A percentile compares a stretch with the other conserved stretches of the same genome.
phyloP scores from a whole-genome alignment of 2,329 filamentous ascomycete genomes.

The Curvularia sp. region DNA sequence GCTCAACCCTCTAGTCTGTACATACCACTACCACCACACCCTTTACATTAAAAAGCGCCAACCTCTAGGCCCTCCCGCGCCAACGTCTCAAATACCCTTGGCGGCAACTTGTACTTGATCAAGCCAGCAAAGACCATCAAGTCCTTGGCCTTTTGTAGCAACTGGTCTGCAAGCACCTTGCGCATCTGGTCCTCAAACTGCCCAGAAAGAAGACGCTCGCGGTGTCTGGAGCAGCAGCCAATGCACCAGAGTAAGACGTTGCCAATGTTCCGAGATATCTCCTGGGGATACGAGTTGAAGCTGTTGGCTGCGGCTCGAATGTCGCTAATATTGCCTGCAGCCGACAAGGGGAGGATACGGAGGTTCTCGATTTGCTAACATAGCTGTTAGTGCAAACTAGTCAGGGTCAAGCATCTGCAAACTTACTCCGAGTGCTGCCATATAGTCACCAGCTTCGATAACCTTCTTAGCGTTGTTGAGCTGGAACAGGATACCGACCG shows the following conservation, averaged over 20 bases:
- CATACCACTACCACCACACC: neutral
- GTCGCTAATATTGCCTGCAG: slow-evolving; percentile 74
- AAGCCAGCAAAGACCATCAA: slow-evolving; percentile 93
- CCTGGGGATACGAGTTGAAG: slow-evolving; percentile 78
- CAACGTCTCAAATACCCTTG: slow-evolving; percentile 85
- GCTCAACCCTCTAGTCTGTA: too few species aligned
- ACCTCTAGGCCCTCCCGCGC: slow-evolving; percentile 70
- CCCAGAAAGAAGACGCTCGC: slow-evolving; percentile 68
- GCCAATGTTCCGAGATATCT: slow-evolving; percentile 87
- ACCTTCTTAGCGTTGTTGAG: slow-evolving; percentile 68
- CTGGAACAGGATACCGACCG: slow-evolving; percentile 65
- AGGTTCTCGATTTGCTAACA: slow-evolving; percentile 74
- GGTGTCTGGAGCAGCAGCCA: slow-evolving; percentile 80
- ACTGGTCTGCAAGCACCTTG: slow-evolving; percentile 65
- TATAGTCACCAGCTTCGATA: slow-evolving; percentile 66
- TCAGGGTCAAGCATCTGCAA: neutral
- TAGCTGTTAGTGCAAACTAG: slow-evolving; percentile 1
- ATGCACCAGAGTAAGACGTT: slow-evolving; percentile 95
- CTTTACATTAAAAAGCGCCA: slow-evolving; percentile 35
- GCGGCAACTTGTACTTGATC: slow-evolving; percentile 88
- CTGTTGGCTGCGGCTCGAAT: slow-evolving; percentile 83
- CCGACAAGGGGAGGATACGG: slow-evolving; percentile 80
- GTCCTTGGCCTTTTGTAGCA: slow-evolving; percentile 84
- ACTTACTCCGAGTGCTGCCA: slow-evolving; percentile 70
- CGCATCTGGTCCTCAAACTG: slow-evolving; percentile 73